A percentile compares a stretch with the other conserved stretches of the same genome.
Evolutionary conservation across 345 rosid species (phyloP).

Genomic region (Eucalyptus sp.): DNA sequence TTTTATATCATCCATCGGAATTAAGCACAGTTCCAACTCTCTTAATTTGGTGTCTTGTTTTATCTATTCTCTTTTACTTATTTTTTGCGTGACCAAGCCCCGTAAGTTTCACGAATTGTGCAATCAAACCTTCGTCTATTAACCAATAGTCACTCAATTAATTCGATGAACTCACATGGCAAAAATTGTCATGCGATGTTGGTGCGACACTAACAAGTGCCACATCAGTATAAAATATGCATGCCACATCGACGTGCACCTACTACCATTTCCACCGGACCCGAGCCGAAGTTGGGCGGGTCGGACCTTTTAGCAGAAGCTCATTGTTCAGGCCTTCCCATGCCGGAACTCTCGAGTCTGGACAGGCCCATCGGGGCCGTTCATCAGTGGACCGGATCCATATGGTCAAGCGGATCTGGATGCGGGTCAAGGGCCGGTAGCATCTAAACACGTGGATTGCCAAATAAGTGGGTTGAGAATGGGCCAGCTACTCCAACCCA

Average conservation of each 20-base stretch:
- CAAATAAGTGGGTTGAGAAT: not conserved
- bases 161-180: not conserved
- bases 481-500: not conserved
- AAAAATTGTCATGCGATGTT: not conserved
- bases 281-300: not conserved
- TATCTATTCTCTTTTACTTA: not conserved
- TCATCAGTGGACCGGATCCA: not conserved
- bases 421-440: not conserved
- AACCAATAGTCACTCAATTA: not conserved
- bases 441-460: not conserved
- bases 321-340: not conserved
- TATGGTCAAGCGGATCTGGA: not conserved
- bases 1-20: not conserved
- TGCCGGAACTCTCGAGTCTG: not conserved
- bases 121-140: not conserved
- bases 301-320: not conserved
- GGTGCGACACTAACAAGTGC: not conserved
- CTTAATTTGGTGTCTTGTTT: fast-evolving
- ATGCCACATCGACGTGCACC: not conserved
- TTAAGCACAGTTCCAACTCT: not conserved
- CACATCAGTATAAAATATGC: not conserved
- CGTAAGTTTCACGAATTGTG: not conserved
- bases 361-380: not conserved
- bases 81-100: not conserved
- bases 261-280: not conserved